Evolutionary conservation across 75 land plant genomes (phyloP).

Genomic region (Cupressus sempervirens): DNA sequence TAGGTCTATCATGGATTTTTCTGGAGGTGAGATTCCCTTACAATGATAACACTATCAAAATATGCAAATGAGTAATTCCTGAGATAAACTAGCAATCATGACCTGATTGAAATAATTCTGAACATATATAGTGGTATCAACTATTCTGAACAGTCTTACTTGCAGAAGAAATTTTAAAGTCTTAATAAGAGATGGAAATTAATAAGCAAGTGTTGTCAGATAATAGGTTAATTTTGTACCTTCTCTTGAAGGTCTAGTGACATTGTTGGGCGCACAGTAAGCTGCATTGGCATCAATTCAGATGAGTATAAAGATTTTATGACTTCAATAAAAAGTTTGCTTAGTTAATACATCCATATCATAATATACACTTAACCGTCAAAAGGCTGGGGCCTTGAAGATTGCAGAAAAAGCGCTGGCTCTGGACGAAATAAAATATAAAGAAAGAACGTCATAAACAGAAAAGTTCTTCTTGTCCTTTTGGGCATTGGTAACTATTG

Average conservation of each 20-base stretch:
- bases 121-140: background rate
- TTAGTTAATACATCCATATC: background rate
- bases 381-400: background rate
- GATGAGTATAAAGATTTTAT: background rate
- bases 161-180: background rate
- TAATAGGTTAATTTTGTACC: background rate
- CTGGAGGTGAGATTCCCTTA: too few species aligned
- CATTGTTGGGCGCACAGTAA: conserved; percentile 7
- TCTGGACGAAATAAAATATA: too few species aligned
- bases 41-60: too few species aligned
- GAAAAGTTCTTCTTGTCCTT: too few species aligned
- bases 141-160: background rate
- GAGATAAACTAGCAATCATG: too few species aligned
- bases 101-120: background rate
- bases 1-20: too few species aligned
- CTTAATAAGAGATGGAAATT: background rate
- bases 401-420: too few species aligned
- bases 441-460: too few species aligned
- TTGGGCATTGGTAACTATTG: too few species aligned
- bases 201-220: background rate
- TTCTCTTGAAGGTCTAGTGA: background rate
- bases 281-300: conserved; percentile 10
- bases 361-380: background rate
- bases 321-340: background rate
- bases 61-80: too few species aligned